Conservation (phyloP, 257 asterid genomes). For the Euphrasia confusa region DNA sequence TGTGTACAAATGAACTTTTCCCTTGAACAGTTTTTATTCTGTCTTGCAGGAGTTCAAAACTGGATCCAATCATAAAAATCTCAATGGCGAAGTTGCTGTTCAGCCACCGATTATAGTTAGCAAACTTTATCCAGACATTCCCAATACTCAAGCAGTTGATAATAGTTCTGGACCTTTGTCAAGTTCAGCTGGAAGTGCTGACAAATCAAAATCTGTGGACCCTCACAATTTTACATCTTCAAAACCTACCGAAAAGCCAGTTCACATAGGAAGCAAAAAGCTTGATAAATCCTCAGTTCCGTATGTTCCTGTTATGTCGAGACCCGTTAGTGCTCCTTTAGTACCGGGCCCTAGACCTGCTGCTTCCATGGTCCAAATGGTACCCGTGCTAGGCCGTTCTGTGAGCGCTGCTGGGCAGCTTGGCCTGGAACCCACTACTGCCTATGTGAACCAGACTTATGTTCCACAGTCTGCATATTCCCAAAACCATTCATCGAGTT, state of each 20-base stretch:
- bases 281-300: slow-evolving; percentile 32
- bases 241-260: too few relatives aligned
- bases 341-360: slow-evolving; percentile 53
- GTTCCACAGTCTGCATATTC: slow-evolving; percentile 59
- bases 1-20: too few relatives aligned
- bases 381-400: slow-evolving; percentile 64
- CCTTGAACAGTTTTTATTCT: too few relatives aligned
- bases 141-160: slow-evolving; percentile 26
- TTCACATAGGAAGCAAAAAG: too few relatives aligned
- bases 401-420: slow-evolving; percentile 73
- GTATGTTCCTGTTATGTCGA: slow-evolving; percentile 49
- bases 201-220: too few relatives aligned
- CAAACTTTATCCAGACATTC: slow-evolving; percentile 27
- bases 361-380: slow-evolving; percentile 49
- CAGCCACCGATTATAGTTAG: slow-evolving; percentile 25
- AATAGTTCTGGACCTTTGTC: too few relatives aligned
- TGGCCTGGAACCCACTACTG: slow-evolving; percentile 53
- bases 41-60: slow-evolving; percentile 17
- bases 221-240: too few relatives aligned
- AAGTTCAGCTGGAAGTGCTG: too few relatives aligned
- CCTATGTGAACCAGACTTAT: slow-evolving; percentile 42
- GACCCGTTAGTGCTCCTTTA: slow-evolving; percentile 83
- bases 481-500: slow-evolving; percentile 60
- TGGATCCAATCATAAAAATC: slow-evolving; percentile 31
- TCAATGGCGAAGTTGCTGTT: slow-evolving; percentile 29